These are phyloP conservation scores for Brassica incana DNA, from an alignment of 345 rosid species.

Conservation along the genomic window DNA sequence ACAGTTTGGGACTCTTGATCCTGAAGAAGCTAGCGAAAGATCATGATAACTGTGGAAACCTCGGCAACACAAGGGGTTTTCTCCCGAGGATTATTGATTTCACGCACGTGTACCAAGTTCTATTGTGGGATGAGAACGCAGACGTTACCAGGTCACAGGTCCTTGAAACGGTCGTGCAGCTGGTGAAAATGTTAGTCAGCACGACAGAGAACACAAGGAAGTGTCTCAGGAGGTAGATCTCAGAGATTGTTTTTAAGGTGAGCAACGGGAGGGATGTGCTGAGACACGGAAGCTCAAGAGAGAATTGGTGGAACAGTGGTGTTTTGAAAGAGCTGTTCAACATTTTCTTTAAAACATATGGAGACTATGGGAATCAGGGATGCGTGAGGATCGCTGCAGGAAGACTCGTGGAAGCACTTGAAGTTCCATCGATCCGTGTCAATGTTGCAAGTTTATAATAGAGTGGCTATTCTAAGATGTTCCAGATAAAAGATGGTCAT, in stretches of 20 bases:
- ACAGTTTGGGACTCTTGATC: conserved; percentile 73
- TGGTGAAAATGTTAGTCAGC: conserved; percentile 81
- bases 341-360: conserved; percentile 56
- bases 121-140: conserved; percentile 50
- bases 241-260: conserved; percentile 81
- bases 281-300: conserved; percentile 67
- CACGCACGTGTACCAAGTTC: conserved; percentile 59
- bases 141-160: conserved; percentile 46
- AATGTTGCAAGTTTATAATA: conserved; percentile 57
- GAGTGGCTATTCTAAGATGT: no score
- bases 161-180: conserved; percentile 69
- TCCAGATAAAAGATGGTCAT: no score
- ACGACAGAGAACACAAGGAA: conserved; percentile 69
- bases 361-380: conserved; percentile 40
- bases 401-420: conserved; percentile 62
- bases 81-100: conserved; percentile 81
- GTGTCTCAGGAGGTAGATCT: conserved; percentile 70
- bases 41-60: conserved; percentile 90
- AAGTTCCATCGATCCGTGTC: conserved; percentile 50
- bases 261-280: conserved; percentile 74
- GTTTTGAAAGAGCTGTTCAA: conserved; percentile 74
- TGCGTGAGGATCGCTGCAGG: conserved; percentile 70
- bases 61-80: conserved; percentile 87
- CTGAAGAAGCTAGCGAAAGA: conserved; percentile 78
- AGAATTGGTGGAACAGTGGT: conserved; percentile 86